phyloP scores from a whole-genome alignment of 2,329 filamentous ascomycete genomes.

The Trichoderma endophyticum region DNA sequence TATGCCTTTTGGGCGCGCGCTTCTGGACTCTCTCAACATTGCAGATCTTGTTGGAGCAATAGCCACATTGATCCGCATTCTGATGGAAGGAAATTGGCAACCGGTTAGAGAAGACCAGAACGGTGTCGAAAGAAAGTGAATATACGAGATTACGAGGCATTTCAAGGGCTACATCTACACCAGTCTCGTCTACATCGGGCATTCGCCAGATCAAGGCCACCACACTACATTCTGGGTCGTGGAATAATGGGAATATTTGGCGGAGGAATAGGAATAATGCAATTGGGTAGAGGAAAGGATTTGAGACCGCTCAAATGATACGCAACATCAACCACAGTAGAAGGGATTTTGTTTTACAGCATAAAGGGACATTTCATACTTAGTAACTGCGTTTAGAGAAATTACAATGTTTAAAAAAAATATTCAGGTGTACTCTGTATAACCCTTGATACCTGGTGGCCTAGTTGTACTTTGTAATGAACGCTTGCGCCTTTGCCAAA shows the following conservation, averaged over 20 bases:
- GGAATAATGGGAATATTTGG: neutral
- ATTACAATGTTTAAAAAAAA: neutral
- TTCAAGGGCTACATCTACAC: neutral
- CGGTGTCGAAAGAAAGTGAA: neutral
- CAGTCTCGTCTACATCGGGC: neutral
- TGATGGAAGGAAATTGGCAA: neutral
- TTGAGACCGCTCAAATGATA: neutral
- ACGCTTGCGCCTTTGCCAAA: neutral
- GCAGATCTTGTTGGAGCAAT: neutral
- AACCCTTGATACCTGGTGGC: accelerated
- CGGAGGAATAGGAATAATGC: neutral
- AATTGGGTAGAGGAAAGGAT: neutral
- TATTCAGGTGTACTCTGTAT: neutral
- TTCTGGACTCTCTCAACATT: neutral
- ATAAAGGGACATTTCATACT: neutral
- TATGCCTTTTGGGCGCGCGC: neutral
- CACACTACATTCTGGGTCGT: accelerated
- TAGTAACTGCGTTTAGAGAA: neutral
- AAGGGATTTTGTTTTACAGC: neutral
- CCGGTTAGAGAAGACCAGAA: neutral
- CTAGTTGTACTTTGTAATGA: neutral
- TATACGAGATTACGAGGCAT: neutral
- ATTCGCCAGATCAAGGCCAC: neutral
- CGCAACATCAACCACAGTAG: neutral
- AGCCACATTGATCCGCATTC: neutral